Conservation (phyloP, 176 grass and related monocot species). For the Eremochloa ophiuroides region DNA sequence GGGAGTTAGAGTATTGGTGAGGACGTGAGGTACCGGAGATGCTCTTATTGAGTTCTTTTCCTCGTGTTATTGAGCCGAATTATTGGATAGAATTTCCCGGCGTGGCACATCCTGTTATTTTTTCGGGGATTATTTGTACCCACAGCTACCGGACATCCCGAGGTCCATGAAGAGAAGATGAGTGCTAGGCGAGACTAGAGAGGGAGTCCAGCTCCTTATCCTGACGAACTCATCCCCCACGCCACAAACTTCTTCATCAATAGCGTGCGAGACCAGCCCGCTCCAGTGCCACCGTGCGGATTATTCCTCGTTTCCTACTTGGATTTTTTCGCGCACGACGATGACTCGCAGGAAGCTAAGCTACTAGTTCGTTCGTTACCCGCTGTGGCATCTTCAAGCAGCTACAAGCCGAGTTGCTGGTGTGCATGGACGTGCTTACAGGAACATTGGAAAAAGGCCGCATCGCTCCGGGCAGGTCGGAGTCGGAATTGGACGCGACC, state of each 20-base stretch:
- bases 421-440: neutral
- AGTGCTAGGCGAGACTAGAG: neutral
- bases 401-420: neutral
- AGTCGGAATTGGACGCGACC: neutral
- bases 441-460: neutral
- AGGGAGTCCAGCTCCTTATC: neutral
- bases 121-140: neutral
- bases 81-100: neutral
- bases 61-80: neutral
- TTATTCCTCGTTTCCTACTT: neutral
- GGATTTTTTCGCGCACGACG: neutral
- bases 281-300: neutral
- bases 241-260: slow-evolving; percentile 1
- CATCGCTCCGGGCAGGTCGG: neutral
- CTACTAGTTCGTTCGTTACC: neutral
- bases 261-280: neutral
- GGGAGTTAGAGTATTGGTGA: too few relatives aligned
- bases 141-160: too few relatives aligned
- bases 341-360: neutral
- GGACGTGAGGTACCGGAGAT: too few relatives aligned
- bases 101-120: neutral
- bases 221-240: neutral
- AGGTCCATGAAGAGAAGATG: neutral
- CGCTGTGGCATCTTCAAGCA: neutral
- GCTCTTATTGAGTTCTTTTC: neutral